Evolutionary conservation across 2,329 filamentous ascomycete species (phyloP).

Genomic region (Trichoderma atrobrunneum): DNA sequence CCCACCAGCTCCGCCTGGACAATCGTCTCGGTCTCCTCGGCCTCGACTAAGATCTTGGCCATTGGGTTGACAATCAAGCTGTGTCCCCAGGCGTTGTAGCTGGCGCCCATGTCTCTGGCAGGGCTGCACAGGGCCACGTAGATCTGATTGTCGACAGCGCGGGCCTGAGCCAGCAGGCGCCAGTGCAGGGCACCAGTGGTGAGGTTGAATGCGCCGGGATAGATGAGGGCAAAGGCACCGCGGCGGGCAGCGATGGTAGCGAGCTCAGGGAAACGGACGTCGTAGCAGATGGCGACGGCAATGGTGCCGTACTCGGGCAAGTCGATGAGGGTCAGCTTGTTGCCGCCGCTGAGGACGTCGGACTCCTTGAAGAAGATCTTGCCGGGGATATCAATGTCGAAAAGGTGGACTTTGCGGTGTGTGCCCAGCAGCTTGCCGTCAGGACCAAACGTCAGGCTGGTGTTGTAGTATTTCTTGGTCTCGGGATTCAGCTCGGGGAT

Average conservation of each 20-base stretch:
- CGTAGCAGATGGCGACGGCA: slow-evolving; percentile 92
- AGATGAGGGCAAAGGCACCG: slow-evolving; percentile 83
- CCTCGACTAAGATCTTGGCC: slow-evolving; percentile 75
- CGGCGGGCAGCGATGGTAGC: slow-evolving; percentile 83
- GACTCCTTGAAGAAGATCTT: slow-evolving; percentile 90
- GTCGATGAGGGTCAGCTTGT: slow-evolving; percentile 81
- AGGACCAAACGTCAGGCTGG: slow-evolving; percentile 77
- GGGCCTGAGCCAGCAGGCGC: slow-evolving; percentile 74
- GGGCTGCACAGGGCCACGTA: slow-evolving; percentile 93
- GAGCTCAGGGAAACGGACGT: slow-evolving; percentile 92
- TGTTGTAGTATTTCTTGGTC: slow-evolving; percentile 79
- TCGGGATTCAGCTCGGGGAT: slow-evolving; percentile 73
- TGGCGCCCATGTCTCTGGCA: slow-evolving; percentile 71
- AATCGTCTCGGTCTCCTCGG: slow-evolving; percentile 74
- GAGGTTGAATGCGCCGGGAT: slow-evolving; percentile 95
- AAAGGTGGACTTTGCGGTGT: slow-evolving; percentile 92
- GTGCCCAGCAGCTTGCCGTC: slow-evolving; percentile 76
- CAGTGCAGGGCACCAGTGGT: slow-evolving; percentile 93
- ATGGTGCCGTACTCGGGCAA: slow-evolving; percentile 86
- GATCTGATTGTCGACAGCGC: slow-evolving; percentile 90
- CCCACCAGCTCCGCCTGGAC: slow-evolving; percentile 69
- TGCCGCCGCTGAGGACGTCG: slow-evolving; percentile 81
- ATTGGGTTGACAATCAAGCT: slow-evolving; percentile 85
- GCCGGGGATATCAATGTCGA: slow-evolving; percentile 96
- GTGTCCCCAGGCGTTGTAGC: slow-evolving; percentile 90